phyloP scores from a whole-genome alignment of 2,329 filamentous ascomycete species.

The Metarhizium brunneum region DNA sequence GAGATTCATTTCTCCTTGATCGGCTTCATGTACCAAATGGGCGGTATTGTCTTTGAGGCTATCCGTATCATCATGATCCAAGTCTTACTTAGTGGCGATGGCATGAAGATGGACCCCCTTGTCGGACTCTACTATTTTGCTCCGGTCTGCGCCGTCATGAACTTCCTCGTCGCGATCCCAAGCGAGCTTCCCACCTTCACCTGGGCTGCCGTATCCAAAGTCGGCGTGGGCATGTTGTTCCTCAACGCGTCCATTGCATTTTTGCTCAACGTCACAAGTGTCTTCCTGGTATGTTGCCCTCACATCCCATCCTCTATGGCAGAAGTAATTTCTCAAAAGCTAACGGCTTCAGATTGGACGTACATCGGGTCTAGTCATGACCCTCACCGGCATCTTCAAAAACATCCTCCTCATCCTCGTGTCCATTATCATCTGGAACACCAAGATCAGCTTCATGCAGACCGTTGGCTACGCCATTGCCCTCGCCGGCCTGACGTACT shows the following conservation, averaged over 20 bases:
- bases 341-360: conserved; percentile 59
- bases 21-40: conserved; percentile 61
- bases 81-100: conserved; percentile 64
- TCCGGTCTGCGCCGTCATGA: conserved; percentile 75
- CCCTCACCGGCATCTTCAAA: conserved; percentile 78
- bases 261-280: conserved; percentile 71
- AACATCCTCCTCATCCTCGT: conserved; percentile 73
- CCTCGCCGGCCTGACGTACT: conserved; percentile 38
- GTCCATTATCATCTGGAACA: conserved; percentile 71
- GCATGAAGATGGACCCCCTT: conserved; percentile 79
- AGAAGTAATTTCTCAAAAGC: conserved; percentile 6
- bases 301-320: background rate
- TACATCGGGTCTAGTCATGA: conserved; percentile 78
- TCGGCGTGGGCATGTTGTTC: conserved; percentile 57
- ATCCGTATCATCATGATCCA: conserved; percentile 79
- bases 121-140: conserved; percentile 88
- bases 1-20: conserved; percentile 60
- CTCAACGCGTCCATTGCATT: conserved; percentile 74
- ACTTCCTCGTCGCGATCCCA: conserved; percentile 59
- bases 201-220: conserved; percentile 52
- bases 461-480: conserved; percentile 71
- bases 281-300: conserved; percentile 67
- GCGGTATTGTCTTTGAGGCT: conserved; percentile 72
- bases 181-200: conserved; percentile 60
- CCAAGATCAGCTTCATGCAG: conserved; percentile 61